Conservation (phyloP, 1,284 basidiomycete species). For the Melampsora abietis-canadensis region DNA sequence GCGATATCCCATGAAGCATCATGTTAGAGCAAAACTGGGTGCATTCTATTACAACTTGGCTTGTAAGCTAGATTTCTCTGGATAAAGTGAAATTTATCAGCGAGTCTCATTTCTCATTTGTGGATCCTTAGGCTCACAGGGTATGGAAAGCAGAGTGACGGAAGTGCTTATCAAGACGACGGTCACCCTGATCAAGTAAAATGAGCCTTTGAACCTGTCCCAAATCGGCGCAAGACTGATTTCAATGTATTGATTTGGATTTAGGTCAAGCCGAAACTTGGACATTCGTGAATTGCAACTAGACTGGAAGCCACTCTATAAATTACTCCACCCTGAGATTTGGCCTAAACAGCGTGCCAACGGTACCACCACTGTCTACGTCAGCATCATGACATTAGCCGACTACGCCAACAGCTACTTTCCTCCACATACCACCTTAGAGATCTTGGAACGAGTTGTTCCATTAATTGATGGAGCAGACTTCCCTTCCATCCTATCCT, state of each 20-base stretch:
- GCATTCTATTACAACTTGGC: constrained; percentile 79
- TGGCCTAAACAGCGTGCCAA: constrained; percentile 79
- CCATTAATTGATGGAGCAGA: constrained; percentile 71
- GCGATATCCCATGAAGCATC: constrained; percentile 78
- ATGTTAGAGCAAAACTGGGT: constrained; percentile 70
- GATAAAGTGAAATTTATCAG: not conserved
- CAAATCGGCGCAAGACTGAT: not conserved
- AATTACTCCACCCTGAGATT: constrained; percentile 73
- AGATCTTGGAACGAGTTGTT: constrained; percentile 69
- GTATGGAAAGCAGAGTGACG: constrained; percentile 67
- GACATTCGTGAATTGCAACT: constrained; percentile 76
- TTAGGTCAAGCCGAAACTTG: constrained; percentile 70
- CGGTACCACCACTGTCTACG: constrained; percentile 65
- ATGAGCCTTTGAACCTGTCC: not conserved
- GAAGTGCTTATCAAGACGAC: constrained; percentile 71
- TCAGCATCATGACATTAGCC: constrained; percentile 46
- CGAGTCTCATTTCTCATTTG: not conserved
- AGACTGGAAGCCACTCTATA: constrained; percentile 81
- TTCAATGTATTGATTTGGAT: constrained; percentile 51
- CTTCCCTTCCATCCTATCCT: constrained; percentile 69
- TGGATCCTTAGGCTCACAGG: constrained; percentile 61
- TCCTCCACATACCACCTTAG: constrained; percentile 80
- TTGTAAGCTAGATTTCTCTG: constrained; percentile 50
- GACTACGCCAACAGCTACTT: constrained; percentile 72
- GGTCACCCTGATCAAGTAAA: constrained; percentile 67